Percentiles rank a stretch among this genome's conserved stretches.
These are phyloP conservation scores for Torulaspora globosa DNA, from an alignment of 1,139 yeast genomes.

Conservation along the genomic window DNA sequence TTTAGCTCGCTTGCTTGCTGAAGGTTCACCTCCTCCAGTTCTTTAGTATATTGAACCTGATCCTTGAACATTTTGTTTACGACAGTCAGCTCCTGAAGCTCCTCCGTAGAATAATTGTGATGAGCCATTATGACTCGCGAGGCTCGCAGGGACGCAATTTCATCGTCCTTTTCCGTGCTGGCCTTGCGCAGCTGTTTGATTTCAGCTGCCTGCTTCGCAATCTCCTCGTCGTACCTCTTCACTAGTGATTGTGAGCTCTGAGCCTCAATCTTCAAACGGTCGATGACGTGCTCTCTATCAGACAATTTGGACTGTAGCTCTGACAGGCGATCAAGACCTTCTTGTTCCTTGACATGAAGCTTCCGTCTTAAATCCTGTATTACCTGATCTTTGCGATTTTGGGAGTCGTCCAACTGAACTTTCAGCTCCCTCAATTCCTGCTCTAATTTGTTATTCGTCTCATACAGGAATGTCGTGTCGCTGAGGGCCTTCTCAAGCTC, in stretches of 20 bases:
- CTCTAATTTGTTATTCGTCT: conserved; percentile 39
- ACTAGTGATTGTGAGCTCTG: conserved; percentile 22
- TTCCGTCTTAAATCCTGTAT: conserved; percentile 19
- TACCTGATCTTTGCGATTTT: conserved; percentile 27
- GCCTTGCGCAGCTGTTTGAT: conserved; percentile 21
- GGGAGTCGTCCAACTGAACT: conserved; percentile 28
- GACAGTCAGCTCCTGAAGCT: conserved; percentile 27
- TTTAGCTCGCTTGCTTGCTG: conserved; percentile 47
- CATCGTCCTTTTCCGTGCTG: conserved; percentile 27
- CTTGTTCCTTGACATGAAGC: conserved; percentile 18
- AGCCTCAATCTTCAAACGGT: conserved; percentile 20
- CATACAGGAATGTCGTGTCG: conserved; percentile 37
- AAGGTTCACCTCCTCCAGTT: conserved; percentile 50
- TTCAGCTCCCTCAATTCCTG: conserved; percentile 35
- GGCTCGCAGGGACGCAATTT: conserved; percentile 28
- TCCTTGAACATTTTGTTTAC: conserved; percentile 54
- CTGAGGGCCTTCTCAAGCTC: conserved; percentile 28
- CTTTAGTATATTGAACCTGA: conserved; percentile 53
- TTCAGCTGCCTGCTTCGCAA: conserved; percentile 21
- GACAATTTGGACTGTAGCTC: conserved; percentile 17
- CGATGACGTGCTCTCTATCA: conserved; percentile 17
- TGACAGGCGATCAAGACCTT: conserved; percentile 22
- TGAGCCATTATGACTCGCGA: conserved; percentile 24
- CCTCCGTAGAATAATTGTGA: conserved; percentile 29
- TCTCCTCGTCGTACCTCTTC: conserved; percentile 25